Evolutionary conservation across 169 alveolate species (phyloP).

Genomic region (Eimeria praecox): DNA sequence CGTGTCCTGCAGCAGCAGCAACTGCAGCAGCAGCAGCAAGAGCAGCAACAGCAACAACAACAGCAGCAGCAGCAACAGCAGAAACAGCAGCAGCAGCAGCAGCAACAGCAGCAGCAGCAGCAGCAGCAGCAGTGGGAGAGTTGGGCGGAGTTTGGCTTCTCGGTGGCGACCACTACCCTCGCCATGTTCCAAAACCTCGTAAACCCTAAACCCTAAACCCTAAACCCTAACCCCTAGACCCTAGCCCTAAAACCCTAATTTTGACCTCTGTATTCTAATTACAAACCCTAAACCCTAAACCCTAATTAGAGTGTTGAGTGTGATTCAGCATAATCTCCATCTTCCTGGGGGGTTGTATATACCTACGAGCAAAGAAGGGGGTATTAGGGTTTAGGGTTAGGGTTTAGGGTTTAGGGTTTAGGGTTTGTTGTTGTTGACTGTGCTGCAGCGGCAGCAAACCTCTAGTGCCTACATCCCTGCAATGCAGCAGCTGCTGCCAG

Average conservation of each 20-base stretch:
- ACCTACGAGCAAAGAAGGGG: no score
- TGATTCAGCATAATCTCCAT: no score
- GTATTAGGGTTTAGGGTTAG: no score
- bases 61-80: background rate
- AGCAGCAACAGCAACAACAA: conserved; percentile 44
- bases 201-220: conserved; percentile 47
- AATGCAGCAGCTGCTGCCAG: conserved; percentile 63
- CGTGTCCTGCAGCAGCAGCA: background rate
- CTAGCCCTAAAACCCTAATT: background rate
- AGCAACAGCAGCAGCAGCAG: conserved; percentile 46
- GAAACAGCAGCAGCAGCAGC: conserved; percentile 52
- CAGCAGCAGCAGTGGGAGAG: background rate
- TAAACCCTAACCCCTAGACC: background rate
- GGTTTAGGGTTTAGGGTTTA: background rate
- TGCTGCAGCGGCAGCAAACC: conserved; percentile 49
- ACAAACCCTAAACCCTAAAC: background rate
- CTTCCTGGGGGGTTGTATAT: no score
- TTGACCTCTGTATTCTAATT: background rate
- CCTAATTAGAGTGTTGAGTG: background rate
- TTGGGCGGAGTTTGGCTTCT: conserved; percentile 2
- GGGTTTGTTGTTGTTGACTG: background rate
- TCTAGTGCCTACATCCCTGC: conserved; percentile 48
- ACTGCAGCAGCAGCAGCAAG: conserved; percentile 21
- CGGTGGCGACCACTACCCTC: background rate
- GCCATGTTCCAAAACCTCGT: conserved; percentile 43